Base-by-base conservation (phyloP, 1,139 yeast genomes). In the Pichia cactophila region DNA sequence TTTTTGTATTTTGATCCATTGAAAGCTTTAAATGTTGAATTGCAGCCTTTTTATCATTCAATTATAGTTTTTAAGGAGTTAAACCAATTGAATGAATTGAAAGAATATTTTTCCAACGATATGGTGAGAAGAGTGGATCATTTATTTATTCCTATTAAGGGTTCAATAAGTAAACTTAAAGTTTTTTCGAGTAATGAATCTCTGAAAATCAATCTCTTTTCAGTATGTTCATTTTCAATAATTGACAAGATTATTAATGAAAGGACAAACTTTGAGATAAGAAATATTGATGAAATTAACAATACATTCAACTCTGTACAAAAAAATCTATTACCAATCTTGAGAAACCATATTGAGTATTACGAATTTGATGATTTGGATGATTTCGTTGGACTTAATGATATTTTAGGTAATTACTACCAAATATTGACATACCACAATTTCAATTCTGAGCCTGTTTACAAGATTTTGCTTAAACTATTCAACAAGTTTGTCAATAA, bases 241-340 rank as follows among this genome's bases (percentile, higher is more conserved):
- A 74, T 84, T 58, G 96, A 89, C 65, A 80, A 83, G 50, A 78
- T 80, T 53, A 72, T 88, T 41, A 77, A 80, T 48, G 67, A 72
- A 46, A 70, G 75, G 7, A 80, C 87, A 0, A 77, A 79, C 53
- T 80, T 74, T 56, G 74, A 74, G 48, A 68, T 83, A 20, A 64
- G 84, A 41, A 61, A 78, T 1, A 77, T 80, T 45, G 72, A 78
- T 43, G 77, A 79, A 49, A 73, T 92, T 0, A 81, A 81, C 59
- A 94, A 85, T 58, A 73, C 87, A 49, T 92, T 95, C 92, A 86
- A 82, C 45, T 78, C 86, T 3, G 73, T 86, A 46, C 71, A 78
- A 26, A 69, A 78, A 17, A 80, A 81, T 57, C 68, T 84, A 43
- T 72, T 76, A 47, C 86, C 88, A 3, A 42, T 49, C 4, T 29